Percentiles rank a stretch among this genome's conserved stretches.
These are phyloP conservation scores for Pisolithus microcarpus DNA, from an alignment of 768 basidiomycete genomes.

Conservation along the genomic window DNA sequence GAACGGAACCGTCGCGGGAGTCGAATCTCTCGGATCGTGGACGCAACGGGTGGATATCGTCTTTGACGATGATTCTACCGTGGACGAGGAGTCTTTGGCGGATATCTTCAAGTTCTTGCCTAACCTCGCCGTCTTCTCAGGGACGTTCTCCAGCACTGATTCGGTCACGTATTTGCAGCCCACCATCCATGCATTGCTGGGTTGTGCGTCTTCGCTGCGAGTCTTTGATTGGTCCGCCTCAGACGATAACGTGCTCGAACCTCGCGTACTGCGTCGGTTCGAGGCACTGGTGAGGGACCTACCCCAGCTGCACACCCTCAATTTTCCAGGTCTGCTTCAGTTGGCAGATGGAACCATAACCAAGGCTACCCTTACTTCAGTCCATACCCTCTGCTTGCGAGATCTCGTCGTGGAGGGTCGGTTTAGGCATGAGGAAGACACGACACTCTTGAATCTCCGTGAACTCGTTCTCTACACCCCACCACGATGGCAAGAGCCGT, in stretches of 20 bases:
- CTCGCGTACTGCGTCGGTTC: background rate
- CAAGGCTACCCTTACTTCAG: conserved; percentile 8
- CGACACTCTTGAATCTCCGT: conserved; percentile 5
- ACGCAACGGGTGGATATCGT: conserved; percentile 21
- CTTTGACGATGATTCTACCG: conserved; percentile 9
- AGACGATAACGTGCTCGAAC: background rate
- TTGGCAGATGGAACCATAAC: conserved; percentile 1
- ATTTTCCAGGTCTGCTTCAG: conserved; percentile 7
- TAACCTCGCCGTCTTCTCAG: conserved; percentile 15
- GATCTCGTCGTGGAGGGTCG: background rate
- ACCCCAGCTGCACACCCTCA: conserved; percentile 13
- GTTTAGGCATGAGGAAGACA: background rate
- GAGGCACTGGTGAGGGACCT: conserved; percentile 7
- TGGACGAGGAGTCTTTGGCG: conserved; percentile 6
- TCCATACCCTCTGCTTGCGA: background rate
- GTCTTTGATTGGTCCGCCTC: conserved; percentile 15
- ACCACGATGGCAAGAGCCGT: background rate
- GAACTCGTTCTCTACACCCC: conserved; percentile 14
- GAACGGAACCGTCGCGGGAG: conserved; percentile 4
- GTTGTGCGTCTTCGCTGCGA: conserved; percentile 12
- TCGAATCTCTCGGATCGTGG: conserved; percentile 14
- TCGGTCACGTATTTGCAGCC: background rate
- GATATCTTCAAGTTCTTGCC: conserved; percentile 12
- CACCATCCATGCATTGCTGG: conserved; percentile 13
- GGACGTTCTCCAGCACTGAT: conserved; percentile 1